Conservation (phyloP, 228 moss, liverwort and hornwort genomes). For the Sphagnum magellanicum region DNA sequence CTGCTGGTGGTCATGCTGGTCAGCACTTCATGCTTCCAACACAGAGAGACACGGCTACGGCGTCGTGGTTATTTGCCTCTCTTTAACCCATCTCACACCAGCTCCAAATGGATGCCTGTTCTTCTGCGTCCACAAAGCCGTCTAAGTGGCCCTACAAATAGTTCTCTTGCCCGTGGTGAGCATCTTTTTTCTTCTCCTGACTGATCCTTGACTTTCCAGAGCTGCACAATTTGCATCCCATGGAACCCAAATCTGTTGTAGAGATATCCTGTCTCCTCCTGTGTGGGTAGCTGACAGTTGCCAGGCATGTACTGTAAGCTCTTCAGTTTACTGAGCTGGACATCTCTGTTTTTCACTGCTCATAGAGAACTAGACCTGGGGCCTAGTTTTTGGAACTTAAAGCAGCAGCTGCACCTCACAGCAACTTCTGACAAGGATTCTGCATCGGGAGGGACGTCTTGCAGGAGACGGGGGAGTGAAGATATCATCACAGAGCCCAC, state of each 20-base stretch:
- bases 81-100: constrained; percentile 27
- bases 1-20: constrained; percentile 21
- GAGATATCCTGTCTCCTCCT: too few species aligned
- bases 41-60: constrained; percentile 45
- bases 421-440: too few species aligned
- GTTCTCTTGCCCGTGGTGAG: constrained; percentile 36
- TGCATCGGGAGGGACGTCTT: constrained; percentile 3
- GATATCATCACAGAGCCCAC: constrained; percentile 77
- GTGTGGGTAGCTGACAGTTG: too few species aligned
- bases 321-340: too few species aligned
- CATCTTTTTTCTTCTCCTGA: constrained; percentile 1
- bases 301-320: too few species aligned
- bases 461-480: constrained; percentile 73
- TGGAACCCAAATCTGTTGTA: too few species aligned
- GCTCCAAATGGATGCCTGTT: constrained; percentile 49
- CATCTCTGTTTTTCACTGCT: too few species aligned
- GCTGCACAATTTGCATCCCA: too few species aligned
- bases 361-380: too few species aligned
- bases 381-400: too few species aligned
- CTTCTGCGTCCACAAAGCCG: constrained; percentile 49
- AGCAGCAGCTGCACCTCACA: too few species aligned
- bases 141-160: constrained; percentile 13
- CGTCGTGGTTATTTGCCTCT: constrained; percentile 73
- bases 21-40: constrained; percentile 51
- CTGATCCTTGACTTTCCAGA: too few species aligned